Percentiles rank a stretch among this genome's conserved stretches.
phyloP scores from a whole-genome alignment of 148 eudicot species.

The Chenopodium formosanum region DNA sequence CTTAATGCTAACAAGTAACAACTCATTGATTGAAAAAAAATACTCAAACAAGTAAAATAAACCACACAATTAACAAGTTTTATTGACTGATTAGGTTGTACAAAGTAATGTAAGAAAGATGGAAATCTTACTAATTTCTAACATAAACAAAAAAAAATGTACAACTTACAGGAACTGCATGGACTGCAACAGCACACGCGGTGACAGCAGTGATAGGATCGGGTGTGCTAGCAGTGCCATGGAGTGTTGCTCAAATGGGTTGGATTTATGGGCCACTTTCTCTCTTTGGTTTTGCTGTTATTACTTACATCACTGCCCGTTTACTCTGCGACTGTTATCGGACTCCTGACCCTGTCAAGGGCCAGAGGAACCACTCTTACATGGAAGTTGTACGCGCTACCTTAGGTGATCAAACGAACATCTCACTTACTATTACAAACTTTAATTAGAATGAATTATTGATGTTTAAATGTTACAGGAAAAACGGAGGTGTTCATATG shows the following conservation, averaged over 20 bases:
- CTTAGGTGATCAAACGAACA: slow-evolving; percentile 18
- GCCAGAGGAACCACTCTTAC: slow-evolving; percentile 32
- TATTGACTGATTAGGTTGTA: too few species aligned
- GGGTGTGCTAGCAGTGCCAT: slow-evolving; percentile 41
- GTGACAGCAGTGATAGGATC: slow-evolving; percentile 43
- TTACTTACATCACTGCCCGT: slow-evolving; percentile 30
- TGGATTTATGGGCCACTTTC: slow-evolving; percentile 38
- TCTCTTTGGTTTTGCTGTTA: slow-evolving; percentile 30
- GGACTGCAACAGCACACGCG: slow-evolving; percentile 39
- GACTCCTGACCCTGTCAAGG: slow-evolving; percentile 33
- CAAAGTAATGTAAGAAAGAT: neutral
- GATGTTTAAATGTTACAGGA: slow-evolving; percentile 9
- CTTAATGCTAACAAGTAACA: too few species aligned
- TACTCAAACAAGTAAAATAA: too few species aligned
- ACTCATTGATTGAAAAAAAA: too few species aligned
- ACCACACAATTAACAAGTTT: too few species aligned
- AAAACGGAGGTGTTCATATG: slow-evolving; percentile 28
- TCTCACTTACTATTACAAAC: neutral
- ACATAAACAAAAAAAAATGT: neutral
- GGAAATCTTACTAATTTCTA: neutral
- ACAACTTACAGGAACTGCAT: slow-evolving; percentile 25
- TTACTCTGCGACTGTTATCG: slow-evolving; percentile 39
- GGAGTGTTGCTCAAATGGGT: slow-evolving; percentile 44
- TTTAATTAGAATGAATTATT: too few species aligned
- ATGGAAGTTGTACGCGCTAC: slow-evolving; percentile 29